Evolutionary conservation across 345 rosid genomes (phyloP).

Genomic region (Gynandropsis gynandra): DNA sequence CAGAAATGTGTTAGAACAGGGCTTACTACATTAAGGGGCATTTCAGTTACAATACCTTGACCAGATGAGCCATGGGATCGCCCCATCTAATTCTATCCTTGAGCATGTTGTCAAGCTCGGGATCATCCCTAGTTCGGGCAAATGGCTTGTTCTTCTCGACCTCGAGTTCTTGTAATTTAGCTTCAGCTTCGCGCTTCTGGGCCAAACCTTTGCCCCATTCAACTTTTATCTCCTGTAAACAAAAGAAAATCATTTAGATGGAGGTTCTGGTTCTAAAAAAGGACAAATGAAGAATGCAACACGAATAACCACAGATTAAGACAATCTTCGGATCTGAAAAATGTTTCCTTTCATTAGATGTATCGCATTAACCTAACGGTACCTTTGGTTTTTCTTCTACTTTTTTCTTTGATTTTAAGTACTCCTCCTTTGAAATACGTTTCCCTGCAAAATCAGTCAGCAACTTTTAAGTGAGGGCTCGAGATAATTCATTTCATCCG

Average conservation of each 20-base stretch:
- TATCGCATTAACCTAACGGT: not conserved
- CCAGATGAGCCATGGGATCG: conserved; percentile 96
- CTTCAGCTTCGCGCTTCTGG: conserved; percentile 85
- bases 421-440: conserved; percentile 68
- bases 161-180: conserved; percentile 61
- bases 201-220: conserved; percentile 99
- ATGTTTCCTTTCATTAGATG: too few relatives aligned
- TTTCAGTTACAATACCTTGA: conserved; percentile 48
- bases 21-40: not conserved
- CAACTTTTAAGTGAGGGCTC: conserved; percentile 16
- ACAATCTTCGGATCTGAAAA: not conserved
- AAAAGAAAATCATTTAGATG: conserved; percentile 6
- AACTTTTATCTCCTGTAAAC: conserved; percentile 58
- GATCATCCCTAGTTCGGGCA: conserved; percentile 92
- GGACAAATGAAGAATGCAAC: too few relatives aligned
- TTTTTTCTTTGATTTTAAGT: conserved; percentile 43
- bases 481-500: conserved; percentile 2
- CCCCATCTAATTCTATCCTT: conserved; percentile 80
- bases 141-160: conserved; percentile 83
- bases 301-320: not conserved
- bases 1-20: not conserved
- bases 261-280: conserved; percentile 1
- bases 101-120: conserved; percentile 73
- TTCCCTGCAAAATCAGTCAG: conserved; percentile 40
- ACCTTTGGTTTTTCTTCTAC: conserved; percentile 78